Conservation (phyloP, 164 flowering plant genomes). For the Brasenia schreberi region DNA sequence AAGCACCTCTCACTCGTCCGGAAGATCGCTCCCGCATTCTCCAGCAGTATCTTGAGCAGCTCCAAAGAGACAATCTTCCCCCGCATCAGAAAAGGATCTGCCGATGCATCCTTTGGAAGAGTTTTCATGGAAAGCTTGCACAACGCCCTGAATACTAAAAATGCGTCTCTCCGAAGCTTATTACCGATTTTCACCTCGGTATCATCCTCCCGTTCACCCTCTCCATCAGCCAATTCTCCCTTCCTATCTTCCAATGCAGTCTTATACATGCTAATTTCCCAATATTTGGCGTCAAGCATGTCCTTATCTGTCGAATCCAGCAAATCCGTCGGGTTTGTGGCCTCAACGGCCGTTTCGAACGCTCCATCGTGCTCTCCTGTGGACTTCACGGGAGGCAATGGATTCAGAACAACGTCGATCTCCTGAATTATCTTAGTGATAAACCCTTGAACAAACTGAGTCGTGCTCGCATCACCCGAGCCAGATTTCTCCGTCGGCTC, state of each 20-base stretch:
- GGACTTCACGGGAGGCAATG: slow-evolving; percentile 30
- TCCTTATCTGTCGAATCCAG: slow-evolving; percentile 98
- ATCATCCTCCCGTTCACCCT: slow-evolving; percentile 80
- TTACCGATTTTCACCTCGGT: slow-evolving; percentile 97
- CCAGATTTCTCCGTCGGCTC: slow-evolving; percentile 78
- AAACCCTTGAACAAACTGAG: slow-evolving; percentile 88
- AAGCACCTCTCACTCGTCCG: slow-evolving; percentile 92
- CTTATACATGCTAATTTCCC: slow-evolving; percentile 99
- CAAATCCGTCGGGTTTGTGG: slow-evolving; percentile 91
- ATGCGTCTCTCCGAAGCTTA: slow-evolving; percentile 93
- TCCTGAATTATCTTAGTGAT: slow-evolving; percentile 93
- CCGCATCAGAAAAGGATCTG: slow-evolving; percentile 90
- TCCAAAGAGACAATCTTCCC: slow-evolving; percentile 98
- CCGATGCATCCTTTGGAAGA: slow-evolving; percentile 87
- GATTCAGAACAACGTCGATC: slow-evolving; percentile 81
- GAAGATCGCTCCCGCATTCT: slow-evolving; percentile 97
- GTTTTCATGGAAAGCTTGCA: slow-evolving; percentile 99
- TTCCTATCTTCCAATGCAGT: slow-evolving; percentile 96
- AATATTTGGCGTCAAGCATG: slow-evolving; percentile 98
- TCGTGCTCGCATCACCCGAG: slow-evolving; percentile 50
- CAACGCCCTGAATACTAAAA: slow-evolving; percentile 91
- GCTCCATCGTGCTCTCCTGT: slow-evolving; percentile 80
- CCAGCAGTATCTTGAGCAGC: slow-evolving; percentile 91
- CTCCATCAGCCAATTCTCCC: slow-evolving; percentile 96
- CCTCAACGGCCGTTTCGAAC: slow-evolving; percentile 73